A percentile compares a stretch with the other conserved stretches of the same genome.
Evolutionary conservation across 2,329 filamentous ascomycete species (phyloP).

Genomic region (Hymenoscyphus albidus): DNA sequence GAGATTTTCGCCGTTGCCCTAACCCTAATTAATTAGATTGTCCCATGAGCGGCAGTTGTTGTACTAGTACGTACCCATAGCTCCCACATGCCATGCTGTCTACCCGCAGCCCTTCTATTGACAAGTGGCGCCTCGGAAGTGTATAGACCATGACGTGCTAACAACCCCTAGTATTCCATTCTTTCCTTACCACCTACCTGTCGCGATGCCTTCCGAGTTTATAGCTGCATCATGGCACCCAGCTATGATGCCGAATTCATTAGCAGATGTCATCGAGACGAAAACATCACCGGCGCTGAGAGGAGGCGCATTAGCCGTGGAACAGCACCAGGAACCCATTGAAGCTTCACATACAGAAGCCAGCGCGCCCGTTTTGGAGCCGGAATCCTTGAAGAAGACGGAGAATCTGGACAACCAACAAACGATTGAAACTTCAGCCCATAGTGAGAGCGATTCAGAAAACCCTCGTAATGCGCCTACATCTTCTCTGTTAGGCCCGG

Average conservation of each 20-base stretch:
- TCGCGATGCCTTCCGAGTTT: conserved; percentile 43
- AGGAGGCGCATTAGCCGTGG: conserved; percentile 9
- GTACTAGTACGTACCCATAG: conserved; percentile 29
- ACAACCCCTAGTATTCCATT: conserved; percentile 30
- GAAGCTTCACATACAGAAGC: conserved; percentile 12
- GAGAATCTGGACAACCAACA: not conserved
- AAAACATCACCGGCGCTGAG: conserved; percentile 11
- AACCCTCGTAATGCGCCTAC: conserved; percentile 28
- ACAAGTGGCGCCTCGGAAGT: not conserved
- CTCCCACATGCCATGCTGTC: not conserved
- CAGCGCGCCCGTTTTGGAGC: not conserved
- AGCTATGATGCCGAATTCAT: conserved; percentile 47
- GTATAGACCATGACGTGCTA: conserved; percentile 16
- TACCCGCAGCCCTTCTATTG: not conserved
- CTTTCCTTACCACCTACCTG: conserved; percentile 18
- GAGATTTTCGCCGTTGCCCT: not conserved
- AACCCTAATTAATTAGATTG: conserved; percentile 23
- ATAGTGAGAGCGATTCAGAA: conserved; percentile 17
- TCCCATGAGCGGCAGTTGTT: conserved; percentile 26
- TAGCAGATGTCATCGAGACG: conserved; percentile 23
- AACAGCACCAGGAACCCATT: conserved; percentile 6
- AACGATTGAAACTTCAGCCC: not conserved
- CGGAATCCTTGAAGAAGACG: not conserved
- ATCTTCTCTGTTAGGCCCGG: conserved; percentile 28
- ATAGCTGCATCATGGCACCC: conserved; percentile 48